Conservation (phyloP, 208 protist genomes). For the Trypanosoma scelopori region DNA sequence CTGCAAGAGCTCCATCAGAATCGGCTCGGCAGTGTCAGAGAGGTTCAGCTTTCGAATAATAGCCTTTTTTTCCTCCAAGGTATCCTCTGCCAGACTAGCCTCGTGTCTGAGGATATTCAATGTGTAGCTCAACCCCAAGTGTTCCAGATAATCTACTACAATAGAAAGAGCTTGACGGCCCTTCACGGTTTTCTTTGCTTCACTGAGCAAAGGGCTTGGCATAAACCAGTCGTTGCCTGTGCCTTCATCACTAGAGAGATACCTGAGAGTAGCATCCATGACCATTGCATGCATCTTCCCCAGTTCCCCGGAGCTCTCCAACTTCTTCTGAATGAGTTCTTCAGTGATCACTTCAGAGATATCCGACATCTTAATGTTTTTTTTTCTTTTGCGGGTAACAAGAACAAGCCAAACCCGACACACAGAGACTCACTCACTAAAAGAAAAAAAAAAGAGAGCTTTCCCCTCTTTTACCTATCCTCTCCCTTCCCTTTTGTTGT, state of each 20-base stretch:
- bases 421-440: too few relatives aligned
- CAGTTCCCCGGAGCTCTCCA: constrained; percentile 75
- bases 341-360: constrained; percentile 35
- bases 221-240: constrained; percentile 37
- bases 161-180: constrained; percentile 51
- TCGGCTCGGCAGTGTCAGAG: constrained; percentile 8
- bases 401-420: constrained; percentile 18
- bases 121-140: constrained; percentile 81
- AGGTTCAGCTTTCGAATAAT: constrained; percentile 12
- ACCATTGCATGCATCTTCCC: constrained; percentile 90
- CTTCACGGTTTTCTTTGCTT: constrained; percentile 36
- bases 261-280: constrained; percentile 66
- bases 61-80: constrained; percentile 14
- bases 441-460: constrained; percentile 22
- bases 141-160: constrained; percentile 65
- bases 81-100: constrained; percentile 37
- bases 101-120: constrained; percentile 75
- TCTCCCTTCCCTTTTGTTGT: not conserved
- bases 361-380: constrained; percentile 1
- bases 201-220: constrained; percentile 36
- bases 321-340: constrained; percentile 63
- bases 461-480: too few relatives aligned
- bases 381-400: constrained; percentile 20
- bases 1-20: constrained; percentile 19
- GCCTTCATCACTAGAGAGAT: constrained; percentile 22